Percentiles rank a stretch among this genome's conserved stretches.
These are phyloP conservation scores for Populus ilicifolia DNA, from an alignment of 345 rosid genomes.

Conservation along the genomic window DNA sequence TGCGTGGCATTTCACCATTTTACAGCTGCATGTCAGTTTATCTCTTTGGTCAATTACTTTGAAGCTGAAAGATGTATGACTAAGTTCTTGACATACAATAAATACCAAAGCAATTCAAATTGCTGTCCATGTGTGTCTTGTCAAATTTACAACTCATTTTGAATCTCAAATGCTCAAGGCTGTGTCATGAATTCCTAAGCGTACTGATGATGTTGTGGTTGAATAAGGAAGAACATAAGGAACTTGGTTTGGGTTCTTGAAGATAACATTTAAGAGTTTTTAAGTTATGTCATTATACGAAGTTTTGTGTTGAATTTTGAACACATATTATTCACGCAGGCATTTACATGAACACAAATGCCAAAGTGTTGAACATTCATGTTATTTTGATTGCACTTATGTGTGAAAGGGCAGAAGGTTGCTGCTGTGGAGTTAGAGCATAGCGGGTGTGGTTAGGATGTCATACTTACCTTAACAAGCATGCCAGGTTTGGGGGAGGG, in stretches of 20 bases:
- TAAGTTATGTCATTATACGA: background rate
- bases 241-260: background rate
- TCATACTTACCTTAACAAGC: background rate
- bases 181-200: background rate
- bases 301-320: background rate
- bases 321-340: background rate
- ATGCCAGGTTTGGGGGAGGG: background rate
- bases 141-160: background rate
- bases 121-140: background rate
- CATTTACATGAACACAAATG: background rate
- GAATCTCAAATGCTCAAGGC: background rate
- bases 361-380: background rate
- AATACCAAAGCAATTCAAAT: background rate
- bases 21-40: background rate
- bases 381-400: background rate
- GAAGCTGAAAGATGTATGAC: background rate
- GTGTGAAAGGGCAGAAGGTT: background rate
- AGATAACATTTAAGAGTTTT: background rate
- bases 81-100: background rate
- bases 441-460: background rate
- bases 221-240: background rate
- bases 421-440: background rate
- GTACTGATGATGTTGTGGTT: background rate
- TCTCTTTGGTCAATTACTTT: background rate
- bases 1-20: background rate